phyloP scores from a whole-genome alignment of 1,139 yeast species.

The Magnusiomyces sp. region DNA sequence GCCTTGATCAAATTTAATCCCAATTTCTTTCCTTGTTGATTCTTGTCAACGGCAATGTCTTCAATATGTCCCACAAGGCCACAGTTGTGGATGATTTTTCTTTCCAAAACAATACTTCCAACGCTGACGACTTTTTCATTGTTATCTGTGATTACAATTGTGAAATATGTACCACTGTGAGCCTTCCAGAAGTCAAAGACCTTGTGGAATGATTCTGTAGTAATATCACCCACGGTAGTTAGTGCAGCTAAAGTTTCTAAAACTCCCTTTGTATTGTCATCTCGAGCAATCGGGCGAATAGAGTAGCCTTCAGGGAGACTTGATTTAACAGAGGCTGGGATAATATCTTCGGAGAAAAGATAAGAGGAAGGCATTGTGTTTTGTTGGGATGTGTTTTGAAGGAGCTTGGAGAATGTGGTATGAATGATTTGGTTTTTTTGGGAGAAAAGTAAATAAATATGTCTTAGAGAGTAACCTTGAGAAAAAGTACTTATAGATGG shows the following conservation, averaged over 20 bases:
- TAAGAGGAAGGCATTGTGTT: constrained; percentile 4
- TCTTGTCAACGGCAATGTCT: constrained; percentile 72
- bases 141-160: constrained; percentile 41
- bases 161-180: constrained; percentile 41
- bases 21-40: constrained; percentile 76
- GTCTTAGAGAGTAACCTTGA: no score
- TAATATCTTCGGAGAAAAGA: constrained; percentile 24
- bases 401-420: background rate
- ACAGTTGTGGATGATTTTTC: constrained; percentile 54
- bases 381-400: constrained; percentile 5
- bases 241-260: constrained; percentile 44
- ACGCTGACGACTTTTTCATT: constrained; percentile 34
- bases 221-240: constrained; percentile 52
- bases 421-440: background rate
- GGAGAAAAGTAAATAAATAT: background rate
- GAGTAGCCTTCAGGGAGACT: constrained; percentile 45
- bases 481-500: no score
- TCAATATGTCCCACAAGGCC: constrained; percentile 92
- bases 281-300: constrained; percentile 39
- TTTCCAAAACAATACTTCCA: constrained; percentile 44
- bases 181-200: constrained; percentile 43
- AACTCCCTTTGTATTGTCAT: constrained; percentile 44
- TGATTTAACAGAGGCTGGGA: constrained; percentile 24
- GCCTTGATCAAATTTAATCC: constrained; percentile 61
- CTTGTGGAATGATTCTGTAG: constrained; percentile 35